Conservation (phyloP, 176 grass and related monocot genomes). For the Phragmites australis region DNA sequence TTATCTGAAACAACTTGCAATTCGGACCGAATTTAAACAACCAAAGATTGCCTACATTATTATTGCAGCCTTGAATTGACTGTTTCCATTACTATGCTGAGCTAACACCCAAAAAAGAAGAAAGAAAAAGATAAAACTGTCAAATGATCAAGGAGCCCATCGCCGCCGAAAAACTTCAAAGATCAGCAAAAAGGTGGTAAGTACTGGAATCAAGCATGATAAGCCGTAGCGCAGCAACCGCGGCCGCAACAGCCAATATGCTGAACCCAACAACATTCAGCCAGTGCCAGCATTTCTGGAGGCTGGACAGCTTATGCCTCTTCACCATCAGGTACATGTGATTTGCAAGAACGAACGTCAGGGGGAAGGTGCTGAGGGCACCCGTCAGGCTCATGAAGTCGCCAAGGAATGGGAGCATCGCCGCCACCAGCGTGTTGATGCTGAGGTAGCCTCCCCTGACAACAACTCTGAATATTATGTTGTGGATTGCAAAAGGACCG, state of each 20-base stretch:
- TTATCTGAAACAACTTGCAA: neutral
- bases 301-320: slow-evolving; percentile 51
- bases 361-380: slow-evolving; percentile 85
- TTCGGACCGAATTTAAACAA: neutral
- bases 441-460: slow-evolving; percentile 91
- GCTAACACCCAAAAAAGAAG: neutral
- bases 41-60: neutral
- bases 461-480: slow-evolving; percentile 63
- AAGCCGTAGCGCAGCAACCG: slow-evolving; percentile 75
- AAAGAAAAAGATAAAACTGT: neutral
- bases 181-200: slow-evolving; percentile 93
- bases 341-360: slow-evolving; percentile 93
- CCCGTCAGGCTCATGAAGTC: slow-evolving; percentile 99
- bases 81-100: neutral
- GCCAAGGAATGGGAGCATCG: slow-evolving; percentile 75
- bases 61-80: neutral
- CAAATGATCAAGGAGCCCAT: neutral
- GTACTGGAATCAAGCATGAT: slow-evolving; percentile 75
- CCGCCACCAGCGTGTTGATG: slow-evolving; percentile 83
- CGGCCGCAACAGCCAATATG: slow-evolving; percentile 53
- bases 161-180: slow-evolving; percentile 39
- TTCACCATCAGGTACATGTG: slow-evolving; percentile 93
- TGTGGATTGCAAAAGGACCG: slow-evolving; percentile 69
- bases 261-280: slow-evolving; percentile 81
- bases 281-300: slow-evolving; percentile 87